Evolutionary conservation across 352 stramenopile genomes (phyloP), one percentile per base, ranked within the genome.

Genomic region (Pythium plurisporium): DNA sequence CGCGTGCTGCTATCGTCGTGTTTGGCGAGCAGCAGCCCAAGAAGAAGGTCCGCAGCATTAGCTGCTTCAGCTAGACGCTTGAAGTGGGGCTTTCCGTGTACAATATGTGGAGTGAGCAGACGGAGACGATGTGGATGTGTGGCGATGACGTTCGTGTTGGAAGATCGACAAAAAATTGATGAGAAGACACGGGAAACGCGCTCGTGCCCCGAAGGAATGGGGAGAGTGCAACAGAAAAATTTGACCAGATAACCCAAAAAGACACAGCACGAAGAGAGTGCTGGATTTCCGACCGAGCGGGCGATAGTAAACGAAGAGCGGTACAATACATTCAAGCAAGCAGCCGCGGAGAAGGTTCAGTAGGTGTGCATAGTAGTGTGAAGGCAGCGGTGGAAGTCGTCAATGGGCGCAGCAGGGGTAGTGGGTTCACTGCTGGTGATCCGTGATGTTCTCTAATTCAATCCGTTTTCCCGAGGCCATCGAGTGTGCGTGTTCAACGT

Each of bases 11-110:
- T 19, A 55, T 70, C 15, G 64, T 27, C 26, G 64, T 92, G 79
- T 82, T 91, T 43, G 51, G 33, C 20, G 70, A 72, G 11, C 65
- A 79, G 20, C 64, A 82, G 55, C 84, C 79, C 10, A 90, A 90
- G 75, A 89, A 88, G 61, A 94, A 92, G 70, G 84, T 91, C 45
- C 82, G 84, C 61, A 94, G 84, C 67, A 92, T 94, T 50, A 94
- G 84, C 61, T 91, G 79, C 67, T 90, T 94, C 68, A 89, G 72
- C 59, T 91, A 73, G 40, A 55, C 12, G 15, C n/a, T 44, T 37
- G 50, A n/a, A 23, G 15, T 26, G 14, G 17, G 20, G 2, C 50
- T 20, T 38, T 49, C n/a, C 8, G 37, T 56, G 46, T 51, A 56
- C 26, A 50, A 22, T 49, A 63, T 41, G 46, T 50, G 40, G 9